Evolutionary conservation across 257 asterid species (phyloP).

Genomic region (Fraxinus cuspidata): DNA sequence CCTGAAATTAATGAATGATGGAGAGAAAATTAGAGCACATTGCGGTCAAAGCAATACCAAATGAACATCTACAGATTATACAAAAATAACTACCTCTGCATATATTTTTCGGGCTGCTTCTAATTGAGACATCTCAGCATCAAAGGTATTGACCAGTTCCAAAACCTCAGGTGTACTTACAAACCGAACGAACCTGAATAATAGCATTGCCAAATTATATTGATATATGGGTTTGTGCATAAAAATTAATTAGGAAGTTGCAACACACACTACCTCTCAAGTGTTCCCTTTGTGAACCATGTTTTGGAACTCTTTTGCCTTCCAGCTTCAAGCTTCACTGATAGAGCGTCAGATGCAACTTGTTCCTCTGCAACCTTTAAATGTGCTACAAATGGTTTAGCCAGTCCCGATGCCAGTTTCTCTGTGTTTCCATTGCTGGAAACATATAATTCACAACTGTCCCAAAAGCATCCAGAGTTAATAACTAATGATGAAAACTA

Average conservation of each 20-base stretch:
- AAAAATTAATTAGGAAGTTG: slow-evolving; percentile 4
- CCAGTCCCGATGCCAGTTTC: slow-evolving; percentile 88
- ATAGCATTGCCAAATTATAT: slow-evolving; percentile 1
- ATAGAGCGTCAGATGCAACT: slow-evolving; percentile 59
- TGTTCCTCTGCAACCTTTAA: slow-evolving; percentile 81
- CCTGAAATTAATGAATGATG: slow-evolving; percentile 53
- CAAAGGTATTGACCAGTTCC: slow-evolving; percentile 71
- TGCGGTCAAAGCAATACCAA: slow-evolving; percentile 2
- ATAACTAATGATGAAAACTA: background rate
- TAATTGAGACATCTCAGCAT: slow-evolving; percentile 87
- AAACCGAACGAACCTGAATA: slow-evolving; percentile 79
- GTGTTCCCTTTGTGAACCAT: slow-evolving; percentile 98
- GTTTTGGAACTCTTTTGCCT: slow-evolving; percentile 50
- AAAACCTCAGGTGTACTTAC: slow-evolving; percentile 89
- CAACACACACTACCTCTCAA: slow-evolving; percentile 66
- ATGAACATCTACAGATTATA: slow-evolving; percentile 7
- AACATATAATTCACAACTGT: slow-evolving; percentile 87
- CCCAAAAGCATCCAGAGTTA: slow-evolving; percentile 25
- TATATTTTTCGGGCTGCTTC: slow-evolving; percentile 87
- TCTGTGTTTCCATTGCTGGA: slow-evolving; percentile 72
- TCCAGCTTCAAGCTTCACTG: slow-evolving; percentile 79
- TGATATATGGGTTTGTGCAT: slow-evolving; percentile 10
- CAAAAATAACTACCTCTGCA: slow-evolving; percentile 53
- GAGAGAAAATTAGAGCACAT: slow-evolving; percentile 28
- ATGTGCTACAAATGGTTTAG: slow-evolving; percentile 82